phyloP scores from a whole-genome alignment of 306 rosid genomes.

The Trifolium pratense region DNA sequence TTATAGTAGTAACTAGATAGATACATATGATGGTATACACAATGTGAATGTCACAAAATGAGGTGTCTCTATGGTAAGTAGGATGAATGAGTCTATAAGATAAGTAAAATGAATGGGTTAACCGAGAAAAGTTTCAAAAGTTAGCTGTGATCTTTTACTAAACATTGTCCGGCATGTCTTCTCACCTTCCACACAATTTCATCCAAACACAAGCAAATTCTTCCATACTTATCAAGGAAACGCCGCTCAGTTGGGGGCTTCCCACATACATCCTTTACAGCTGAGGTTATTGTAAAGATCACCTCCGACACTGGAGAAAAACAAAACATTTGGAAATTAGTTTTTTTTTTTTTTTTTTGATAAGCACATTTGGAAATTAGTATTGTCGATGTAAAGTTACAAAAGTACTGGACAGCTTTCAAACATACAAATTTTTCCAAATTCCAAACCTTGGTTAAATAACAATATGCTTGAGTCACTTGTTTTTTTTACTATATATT shows the following conservation, averaged over 20 bases:
- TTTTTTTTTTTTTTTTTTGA: not conserved
- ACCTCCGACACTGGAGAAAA: constrained; percentile 83
- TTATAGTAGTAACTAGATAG: not conserved
- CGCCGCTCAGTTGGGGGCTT: constrained; percentile 89
- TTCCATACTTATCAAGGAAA: constrained; percentile 95
- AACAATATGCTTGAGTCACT: no score
- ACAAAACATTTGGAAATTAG: constrained; percentile 27
- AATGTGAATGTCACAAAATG: not conserved
- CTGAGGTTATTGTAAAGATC: constrained; percentile 80
- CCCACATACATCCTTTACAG: constrained; percentile 91
- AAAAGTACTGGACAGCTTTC: no score
- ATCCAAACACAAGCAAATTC: constrained; percentile 88
- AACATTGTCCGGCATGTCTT: not conserved
- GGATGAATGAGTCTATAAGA: not conserved
- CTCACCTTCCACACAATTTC: constrained; percentile 96
- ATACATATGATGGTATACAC: not conserved
- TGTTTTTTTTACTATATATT: not conserved
- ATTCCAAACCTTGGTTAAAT: no score
- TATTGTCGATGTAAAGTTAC: no score
- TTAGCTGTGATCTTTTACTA: constrained; percentile 9
- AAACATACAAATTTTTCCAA: no score
- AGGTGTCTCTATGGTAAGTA: constrained; percentile 15
- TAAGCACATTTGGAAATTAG: no score
- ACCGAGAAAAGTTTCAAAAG: not conserved
- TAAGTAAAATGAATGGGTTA: constrained; percentile 20